phyloP scores from a whole-genome alignment of 768 basidiomycete genomes.

The Serpula lacrymans region DNA sequence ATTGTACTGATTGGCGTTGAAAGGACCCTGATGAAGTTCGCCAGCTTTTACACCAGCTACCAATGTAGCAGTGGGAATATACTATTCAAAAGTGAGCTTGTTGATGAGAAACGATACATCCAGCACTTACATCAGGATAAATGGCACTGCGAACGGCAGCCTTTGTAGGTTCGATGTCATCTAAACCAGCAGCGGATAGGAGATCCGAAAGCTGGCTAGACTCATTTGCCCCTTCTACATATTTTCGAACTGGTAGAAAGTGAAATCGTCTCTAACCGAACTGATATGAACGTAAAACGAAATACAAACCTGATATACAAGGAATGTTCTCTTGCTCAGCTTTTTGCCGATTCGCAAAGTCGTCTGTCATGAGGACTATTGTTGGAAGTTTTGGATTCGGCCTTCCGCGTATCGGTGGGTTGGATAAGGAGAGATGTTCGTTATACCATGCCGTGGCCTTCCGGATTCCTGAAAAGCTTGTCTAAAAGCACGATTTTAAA shows the following conservation, averaged over 20 bases:
- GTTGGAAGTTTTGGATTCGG: conserved; percentile 43
- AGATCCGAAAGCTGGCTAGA: conserved; percentile 74
- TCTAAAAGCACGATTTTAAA: background rate
- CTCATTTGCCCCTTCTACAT: conserved; percentile 72
- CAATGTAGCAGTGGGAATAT: conserved; percentile 68
- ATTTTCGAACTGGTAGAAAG: conserved; percentile 59
- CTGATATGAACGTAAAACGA: background rate
- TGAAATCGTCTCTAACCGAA: background rate
- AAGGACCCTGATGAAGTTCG: conserved; percentile 86
- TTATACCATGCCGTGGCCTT: conserved; percentile 87
- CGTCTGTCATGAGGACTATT: conserved; percentile 86
- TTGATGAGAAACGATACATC: background rate
- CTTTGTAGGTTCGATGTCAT: conserved; percentile 60
- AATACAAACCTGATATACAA: conserved; percentile 54
- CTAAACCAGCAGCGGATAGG: conserved; percentile 64
- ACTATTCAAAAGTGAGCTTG: conserved; percentile 41
- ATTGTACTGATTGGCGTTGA: conserved; percentile 94
- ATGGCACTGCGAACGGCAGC: conserved; percentile 55
- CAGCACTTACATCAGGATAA: conserved; percentile 65
- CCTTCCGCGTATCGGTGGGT: conserved; percentile 51
- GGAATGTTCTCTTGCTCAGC: conserved; percentile 64
- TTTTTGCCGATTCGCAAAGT: conserved; percentile 76
- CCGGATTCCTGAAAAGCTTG: conserved; percentile 67
- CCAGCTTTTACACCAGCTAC: conserved; percentile 84
- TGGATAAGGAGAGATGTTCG: conserved; percentile 56